phyloP scores from a whole-genome alignment of 1,284 basidiomycete species.

The Naganishia sp. region DNA sequence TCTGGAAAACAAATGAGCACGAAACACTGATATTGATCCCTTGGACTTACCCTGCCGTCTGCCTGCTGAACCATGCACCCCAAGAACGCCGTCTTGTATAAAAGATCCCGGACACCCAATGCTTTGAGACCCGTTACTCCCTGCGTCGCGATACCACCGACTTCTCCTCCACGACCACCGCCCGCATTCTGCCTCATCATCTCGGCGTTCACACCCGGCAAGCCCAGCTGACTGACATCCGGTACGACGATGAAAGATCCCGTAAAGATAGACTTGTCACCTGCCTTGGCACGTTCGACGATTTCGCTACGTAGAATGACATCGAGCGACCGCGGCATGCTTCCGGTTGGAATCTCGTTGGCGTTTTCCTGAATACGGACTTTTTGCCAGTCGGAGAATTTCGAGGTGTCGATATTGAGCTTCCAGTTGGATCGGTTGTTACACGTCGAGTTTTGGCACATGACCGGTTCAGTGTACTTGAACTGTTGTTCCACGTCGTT shows the following conservation, averaged over 20 bases:
- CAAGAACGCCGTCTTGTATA: conserved; percentile 98
- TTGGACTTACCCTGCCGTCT: conserved; percentile 70
- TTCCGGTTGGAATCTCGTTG: conserved; percentile 97
- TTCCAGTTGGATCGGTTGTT: conserved; percentile 89
- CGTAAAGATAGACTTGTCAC: conserved; percentile 97
- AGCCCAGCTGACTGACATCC: conserved; percentile 92
- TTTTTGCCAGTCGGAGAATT: conserved; percentile 99
- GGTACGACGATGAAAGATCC: conserved; percentile 98
- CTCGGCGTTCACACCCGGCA: conserved; percentile 92
- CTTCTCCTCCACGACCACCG: conserved; percentile 61
- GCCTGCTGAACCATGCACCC: conserved; percentile 96
- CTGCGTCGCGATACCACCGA: conserved; percentile 72
- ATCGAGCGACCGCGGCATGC: conserved; percentile 92
- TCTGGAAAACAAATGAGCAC: not conserved
- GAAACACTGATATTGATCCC: not conserved
- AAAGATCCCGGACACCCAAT: conserved; percentile 90
- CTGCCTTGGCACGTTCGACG: conserved; percentile 96
- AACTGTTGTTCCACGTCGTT: conserved; percentile 98
- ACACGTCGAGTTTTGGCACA: conserved; percentile 92
- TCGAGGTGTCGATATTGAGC: conserved; percentile 92
- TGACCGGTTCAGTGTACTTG: conserved; percentile 96
- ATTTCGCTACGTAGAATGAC: conserved; percentile 93
- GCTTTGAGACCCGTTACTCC: conserved; percentile 94
- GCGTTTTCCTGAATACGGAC: conserved; percentile 99
- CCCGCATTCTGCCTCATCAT: conserved; percentile 82